Base-by-base conservation (phyloP, 306 rosid genomes). In the Trifolium repens region DNA sequence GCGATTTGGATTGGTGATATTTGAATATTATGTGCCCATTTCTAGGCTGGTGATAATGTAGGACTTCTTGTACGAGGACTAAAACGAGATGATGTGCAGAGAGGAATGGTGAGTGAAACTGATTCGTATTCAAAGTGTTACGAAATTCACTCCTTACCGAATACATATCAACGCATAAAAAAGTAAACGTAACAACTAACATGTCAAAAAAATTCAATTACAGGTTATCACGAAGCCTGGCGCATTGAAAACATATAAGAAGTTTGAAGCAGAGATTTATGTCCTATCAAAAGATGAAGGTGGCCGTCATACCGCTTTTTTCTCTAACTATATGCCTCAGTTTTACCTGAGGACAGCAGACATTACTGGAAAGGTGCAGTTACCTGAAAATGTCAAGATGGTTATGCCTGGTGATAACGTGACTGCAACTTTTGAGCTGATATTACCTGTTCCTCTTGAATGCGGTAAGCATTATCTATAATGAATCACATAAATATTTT, bases 331-430 rank as follows among this genome's bases (percentile, higher is more conserved):
- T 79, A 91, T 46, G 82, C 97, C 98, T 81, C 98, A 91, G 73
- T 91, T 93, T 85, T 93, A 93, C 71, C 0, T 93, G 93, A 89
- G 97, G 82, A 93, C 98, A 34, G 98, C 98, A 47, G 97, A 91
- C 82, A 63, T 93, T 69, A 93, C 96, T 8, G 98, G 98, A 76
- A 93, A 83, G 71, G 91, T 93, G 65, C 88, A 89, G 73, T 81
- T 93, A 80, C 97, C 98, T 2, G 91, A 87, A 60, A 82, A 75
- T 72, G 88, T 91, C 76, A 89, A 91, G 88, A 93, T 91, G 97
- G 98, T 93, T 79, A 89, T 93, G 93, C 98, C 97, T 53, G 98
- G 96, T 42, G 98, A 93, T 78, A 91, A 93, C 0, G 96, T 93
- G 74, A 80, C 90, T 15, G 96, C 97, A 71, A 76, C 82, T 80